Conservation (phyloP, 2,329 filamentous ascomycete species). For the Magnaporthiopsis poae region DNA sequence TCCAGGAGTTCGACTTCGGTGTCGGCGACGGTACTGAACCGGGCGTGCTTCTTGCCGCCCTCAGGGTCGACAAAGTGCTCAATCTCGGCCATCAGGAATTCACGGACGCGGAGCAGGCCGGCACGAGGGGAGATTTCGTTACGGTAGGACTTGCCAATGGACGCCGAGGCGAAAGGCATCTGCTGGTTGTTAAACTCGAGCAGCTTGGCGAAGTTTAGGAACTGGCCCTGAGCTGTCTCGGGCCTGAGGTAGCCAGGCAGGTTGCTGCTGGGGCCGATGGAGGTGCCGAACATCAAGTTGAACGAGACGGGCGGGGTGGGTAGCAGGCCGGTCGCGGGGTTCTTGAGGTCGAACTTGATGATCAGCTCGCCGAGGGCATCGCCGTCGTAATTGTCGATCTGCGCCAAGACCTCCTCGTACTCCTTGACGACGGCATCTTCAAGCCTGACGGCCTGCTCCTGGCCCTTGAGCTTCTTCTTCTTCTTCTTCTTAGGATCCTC, state of each 20-base stretch:
- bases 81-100: constrained; percentile 98
- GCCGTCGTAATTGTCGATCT: constrained; percentile 90
- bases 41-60: constrained; percentile 84
- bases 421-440: constrained; percentile 78
- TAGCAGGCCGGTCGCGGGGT: constrained; percentile 68
- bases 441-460: constrained; percentile 69
- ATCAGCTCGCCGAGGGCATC: constrained; percentile 79
- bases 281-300: constrained; percentile 98
- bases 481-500: constrained; percentile 27
- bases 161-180: constrained; percentile 96
- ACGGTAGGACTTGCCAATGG: constrained; percentile 93
- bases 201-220: constrained; percentile 86
- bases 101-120: constrained; percentile 84
- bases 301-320: constrained; percentile 77
- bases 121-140: constrained; percentile 94
- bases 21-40: constrained; percentile 77
- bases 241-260: constrained; percentile 77
- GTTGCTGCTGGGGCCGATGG: constrained; percentile 82
- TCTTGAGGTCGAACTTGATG: constrained; percentile 81
- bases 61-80: constrained; percentile 96
- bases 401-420: constrained; percentile 83
- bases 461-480: constrained; percentile 82
- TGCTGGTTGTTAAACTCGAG: constrained; percentile 89
- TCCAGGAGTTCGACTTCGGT: constrained; percentile 77
- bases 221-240: constrained; percentile 96